phyloP scores from a whole-genome alignment of 768 basidiomycete species.

The Pisolithus tinctorius region DNA sequence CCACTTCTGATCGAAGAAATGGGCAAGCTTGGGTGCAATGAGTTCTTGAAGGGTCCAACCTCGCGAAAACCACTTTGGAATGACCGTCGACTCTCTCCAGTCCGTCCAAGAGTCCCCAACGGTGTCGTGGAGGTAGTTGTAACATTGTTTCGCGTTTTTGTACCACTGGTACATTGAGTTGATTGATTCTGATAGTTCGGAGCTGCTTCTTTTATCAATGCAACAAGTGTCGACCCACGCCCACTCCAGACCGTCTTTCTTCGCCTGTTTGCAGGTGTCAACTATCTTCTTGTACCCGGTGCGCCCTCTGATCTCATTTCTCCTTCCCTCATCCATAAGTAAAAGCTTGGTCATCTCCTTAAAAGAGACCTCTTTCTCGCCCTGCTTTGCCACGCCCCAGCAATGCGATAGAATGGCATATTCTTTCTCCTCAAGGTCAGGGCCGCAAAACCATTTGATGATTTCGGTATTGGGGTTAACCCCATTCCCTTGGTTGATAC shows the following conservation, averaged over 20 bases:
- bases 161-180: too few species aligned
- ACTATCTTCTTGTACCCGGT: too few species aligned
- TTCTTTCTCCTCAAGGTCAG: neutral
- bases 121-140: too few species aligned
- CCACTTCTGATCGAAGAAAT: neutral
- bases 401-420: neutral
- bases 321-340: neutral
- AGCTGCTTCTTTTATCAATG: too few species aligned
- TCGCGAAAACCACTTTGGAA: neutral
- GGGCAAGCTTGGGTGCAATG: neutral
- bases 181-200: too few species aligned
- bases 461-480: neutral
- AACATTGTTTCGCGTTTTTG: too few species aligned
- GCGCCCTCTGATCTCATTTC: too few species aligned
- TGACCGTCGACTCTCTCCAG: neutral
- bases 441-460: neutral
- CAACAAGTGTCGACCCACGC: too few species aligned
- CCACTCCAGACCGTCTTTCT: too few species aligned
- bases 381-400: neutral
- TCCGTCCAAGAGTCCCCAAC: neutral
- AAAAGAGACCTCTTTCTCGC: neutral
- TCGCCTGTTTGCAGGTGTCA: too few species aligned
- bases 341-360: neutral
- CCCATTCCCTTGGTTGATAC: neutral
- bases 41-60: neutral